Evolutionary conservation across 768 basidiomycete genomes (phyloP).

Genomic region (Hericium rajendrae): DNA sequence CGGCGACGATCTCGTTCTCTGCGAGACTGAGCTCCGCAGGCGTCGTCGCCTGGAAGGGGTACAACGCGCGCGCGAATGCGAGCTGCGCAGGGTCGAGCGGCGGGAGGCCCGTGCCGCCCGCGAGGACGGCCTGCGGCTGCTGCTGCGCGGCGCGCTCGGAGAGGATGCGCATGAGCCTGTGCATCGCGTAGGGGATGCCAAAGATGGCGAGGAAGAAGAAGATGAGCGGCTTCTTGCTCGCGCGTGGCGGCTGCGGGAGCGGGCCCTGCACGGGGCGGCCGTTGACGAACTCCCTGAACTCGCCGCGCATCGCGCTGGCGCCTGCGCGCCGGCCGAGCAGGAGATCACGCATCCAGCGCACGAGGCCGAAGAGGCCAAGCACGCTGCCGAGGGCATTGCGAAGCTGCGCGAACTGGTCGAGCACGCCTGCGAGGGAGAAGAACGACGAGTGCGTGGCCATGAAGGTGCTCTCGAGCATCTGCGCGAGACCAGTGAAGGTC

Average conservation of each 20-base stretch:
- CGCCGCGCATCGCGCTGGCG: constrained; percentile 37
- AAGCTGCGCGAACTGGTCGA: constrained; percentile 89
- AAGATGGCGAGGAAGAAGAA: constrained; percentile 90
- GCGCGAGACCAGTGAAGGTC: constrained; percentile 89
- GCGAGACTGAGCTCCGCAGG: constrained; percentile 73
- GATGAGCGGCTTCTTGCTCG: constrained; percentile 83
- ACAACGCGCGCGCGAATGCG: constrained; percentile 76
- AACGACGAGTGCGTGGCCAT: constrained; percentile 95
- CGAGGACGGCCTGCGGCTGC: constrained; percentile 25
- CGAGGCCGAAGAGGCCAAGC: constrained; percentile 80
- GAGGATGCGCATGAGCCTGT: constrained; percentile 74
- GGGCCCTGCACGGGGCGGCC: constrained; percentile 51
- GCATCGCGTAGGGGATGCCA: constrained; percentile 91
- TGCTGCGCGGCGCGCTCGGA: constrained; percentile 49
- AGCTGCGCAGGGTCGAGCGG: constrained; percentile 73
- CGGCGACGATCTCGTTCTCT: constrained; percentile 89
- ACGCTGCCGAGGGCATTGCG: constrained; percentile 91
- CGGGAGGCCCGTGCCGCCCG: constrained; percentile 31
- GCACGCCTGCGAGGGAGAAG: constrained; percentile 93
- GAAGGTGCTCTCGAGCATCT: constrained; percentile 96
- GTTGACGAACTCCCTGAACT: constrained; percentile 71
- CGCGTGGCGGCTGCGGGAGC: constrained; percentile 37
- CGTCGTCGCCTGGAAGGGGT: constrained; percentile 65
- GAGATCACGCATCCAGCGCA: constrained; percentile 74
- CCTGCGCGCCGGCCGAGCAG: constrained; percentile 38